Base-by-base conservation (phyloP, 2,329 filamentous ascomycete species). In the Blastomyces silverae region DNA sequence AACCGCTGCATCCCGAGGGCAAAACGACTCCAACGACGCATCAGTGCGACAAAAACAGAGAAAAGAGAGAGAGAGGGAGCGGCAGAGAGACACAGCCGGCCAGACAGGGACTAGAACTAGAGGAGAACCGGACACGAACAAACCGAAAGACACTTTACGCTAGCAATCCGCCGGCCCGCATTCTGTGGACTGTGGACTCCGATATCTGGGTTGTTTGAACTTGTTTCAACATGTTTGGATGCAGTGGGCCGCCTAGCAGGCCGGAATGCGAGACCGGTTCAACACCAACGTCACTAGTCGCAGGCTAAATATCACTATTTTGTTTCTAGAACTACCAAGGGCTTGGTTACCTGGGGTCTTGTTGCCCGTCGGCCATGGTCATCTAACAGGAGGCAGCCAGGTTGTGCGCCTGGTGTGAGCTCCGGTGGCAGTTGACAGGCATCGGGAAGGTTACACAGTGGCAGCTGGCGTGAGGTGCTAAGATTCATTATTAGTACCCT, bases 291-390 rank as follows among this genome's bases (percentile, higher is more conserved):
- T 53, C 50, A 6, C 25, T 53, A 53, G 50, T 31, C 15, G 25
- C 25, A 31, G 48, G 50, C 50, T 53, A 53, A 53, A 20, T 25
- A 53, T 53, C 50, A 31, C 50, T 53, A 17, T 31, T 53, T 53
- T 53, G 10, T 53, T 53, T 53, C 50, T 20, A 53, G 50, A 53
- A 53, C 25, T 17, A 31, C 50, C 50, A 53, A 53, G 25, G 50
- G 50, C 50, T 28, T 53, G 50, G 25, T 31, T 28, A 31, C 15
- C 50, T 53, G n/a, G n/a, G 48, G 48, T 25, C 8, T 10, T 15
- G 10, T 22, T 25, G 48, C 8, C 48, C 8, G 11, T 25, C n/a
- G 25, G 48, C 48, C n/a, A 50, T 11, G 48, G 10, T 50, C 48
- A 5, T 50, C n/a, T 4, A 2, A 50, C n/a, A 50, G 48, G 48